Conservation (phyloP, 176 grass and related monocot species). For the bread wheat (Triticum aestivum) region IWGSC_CS_RefSeq_v2.1 NC_057806.1:429060913-429061412, state of each 20-base stretch:
- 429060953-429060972: conserved; percentile 26
- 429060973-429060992: conserved; percentile 14
- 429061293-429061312: not conserved
- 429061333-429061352: not conserved
- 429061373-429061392: too few relatives aligned
- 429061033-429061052: conserved; percentile 8
- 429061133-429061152: not conserved
- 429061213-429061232: not conserved
- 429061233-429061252: not conserved
- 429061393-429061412: not conserved
- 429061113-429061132: too few relatives aligned
- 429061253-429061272: not conserved
- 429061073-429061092: not conserved
- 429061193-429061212: conserved; percentile 23
- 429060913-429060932: conserved; percentile 7
- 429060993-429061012: conserved; percentile 4
- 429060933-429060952: conserved; percentile 25
- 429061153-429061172: conserved; percentile 18
- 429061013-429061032: conserved; percentile 10
- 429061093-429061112: not conserved
- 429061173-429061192: not conserved
- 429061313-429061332: not conserved
- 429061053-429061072: not conserved
- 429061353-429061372: too few relatives aligned
- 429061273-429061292: not conserved